A percentile compares a stretch with the other conserved stretches of the same genome.
These are phyloP conservation scores for Ilyonectria robusta DNA, from an alignment of 2,329 filamentous ascomycete species.

Conservation along the genomic window DNA sequence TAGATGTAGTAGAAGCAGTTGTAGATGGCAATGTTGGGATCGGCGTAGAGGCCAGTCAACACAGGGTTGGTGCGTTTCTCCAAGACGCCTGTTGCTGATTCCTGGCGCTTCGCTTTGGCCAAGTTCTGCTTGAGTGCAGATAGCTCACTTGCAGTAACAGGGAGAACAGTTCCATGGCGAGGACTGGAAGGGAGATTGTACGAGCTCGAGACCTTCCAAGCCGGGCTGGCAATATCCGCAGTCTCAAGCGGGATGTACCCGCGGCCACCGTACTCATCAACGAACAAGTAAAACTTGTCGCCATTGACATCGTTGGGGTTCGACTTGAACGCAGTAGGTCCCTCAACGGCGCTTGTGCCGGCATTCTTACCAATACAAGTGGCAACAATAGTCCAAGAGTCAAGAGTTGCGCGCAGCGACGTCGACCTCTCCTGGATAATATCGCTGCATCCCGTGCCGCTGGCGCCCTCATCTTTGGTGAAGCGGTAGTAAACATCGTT, in stretches of 20 bases:
- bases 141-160: constrained; percentile 58
- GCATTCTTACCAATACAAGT: constrained; percentile 66
- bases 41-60: constrained; percentile 57
- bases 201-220: constrained; percentile 61
- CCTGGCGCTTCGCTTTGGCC: constrained; percentile 10
- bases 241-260: constrained; percentile 70
- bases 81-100: not conserved
- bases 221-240: constrained; percentile 61
- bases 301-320: constrained; percentile 65
- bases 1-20: constrained; percentile 63
- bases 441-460: constrained; percentile 64
- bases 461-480: constrained; percentile 67
- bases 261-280: constrained; percentile 66
- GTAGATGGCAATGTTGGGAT: constrained; percentile 63
- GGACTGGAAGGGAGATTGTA: constrained; percentile 65
- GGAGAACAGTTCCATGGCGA: constrained; percentile 68
- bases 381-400: constrained; percentile 60
- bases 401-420: constrained; percentile 56
- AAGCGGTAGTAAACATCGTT: constrained; percentile 64
- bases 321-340: constrained; percentile 66
- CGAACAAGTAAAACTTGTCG: constrained; percentile 69
- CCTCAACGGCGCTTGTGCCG: constrained; percentile 64
- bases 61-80: constrained; percentile 51
- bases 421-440: constrained; percentile 67
- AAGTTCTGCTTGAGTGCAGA: constrained; percentile 21